Evolutionary conservation across 2,329 filamentous ascomycete genomes (phyloP).

Genomic region (Cryphonectria parasitica): DNA sequence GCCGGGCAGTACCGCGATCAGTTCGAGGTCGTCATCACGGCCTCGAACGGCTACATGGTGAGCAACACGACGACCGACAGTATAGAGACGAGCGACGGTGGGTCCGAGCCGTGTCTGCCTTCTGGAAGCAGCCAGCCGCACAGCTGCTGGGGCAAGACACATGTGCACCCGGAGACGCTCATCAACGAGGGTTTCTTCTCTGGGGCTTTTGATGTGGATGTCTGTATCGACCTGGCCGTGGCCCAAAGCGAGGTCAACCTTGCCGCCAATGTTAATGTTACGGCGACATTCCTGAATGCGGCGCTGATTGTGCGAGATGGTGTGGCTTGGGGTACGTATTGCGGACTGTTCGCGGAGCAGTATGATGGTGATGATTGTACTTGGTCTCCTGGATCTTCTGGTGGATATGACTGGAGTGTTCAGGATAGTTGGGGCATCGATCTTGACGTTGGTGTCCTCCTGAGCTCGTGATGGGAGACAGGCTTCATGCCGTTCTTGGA

Average conservation of each 20-base stretch:
- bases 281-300: conserved; percentile 8
- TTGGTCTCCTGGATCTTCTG: background rate
- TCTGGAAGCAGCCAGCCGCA: conserved; percentile 4
- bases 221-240: background rate
- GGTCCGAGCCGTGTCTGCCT: background rate
- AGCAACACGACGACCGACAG: background rate
- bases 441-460: background rate
- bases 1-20: conserved; percentile 5
- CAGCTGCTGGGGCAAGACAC: conserved; percentile 9
- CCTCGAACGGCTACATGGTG: conserved; percentile 9
- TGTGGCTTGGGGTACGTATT: conserved; percentile 7
- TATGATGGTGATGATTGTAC: conserved; percentile 1
- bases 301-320: conserved; percentile 6
- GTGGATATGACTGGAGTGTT: background rate
- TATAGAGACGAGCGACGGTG: background rate
- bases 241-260: conserved; percentile 12
- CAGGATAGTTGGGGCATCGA: conserved; percentile 14
- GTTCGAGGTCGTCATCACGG: conserved; percentile 4
- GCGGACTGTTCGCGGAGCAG: conserved; percentile 3
- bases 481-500: background rate
- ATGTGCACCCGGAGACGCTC: background rate
- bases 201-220: background rate
- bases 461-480: background rate
- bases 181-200: conserved; percentile 7
- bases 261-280: background rate